Evolutionary conservation across 208 protist genomes (phyloP).

Genomic region (Tritrichomonas foetus): DNA sequence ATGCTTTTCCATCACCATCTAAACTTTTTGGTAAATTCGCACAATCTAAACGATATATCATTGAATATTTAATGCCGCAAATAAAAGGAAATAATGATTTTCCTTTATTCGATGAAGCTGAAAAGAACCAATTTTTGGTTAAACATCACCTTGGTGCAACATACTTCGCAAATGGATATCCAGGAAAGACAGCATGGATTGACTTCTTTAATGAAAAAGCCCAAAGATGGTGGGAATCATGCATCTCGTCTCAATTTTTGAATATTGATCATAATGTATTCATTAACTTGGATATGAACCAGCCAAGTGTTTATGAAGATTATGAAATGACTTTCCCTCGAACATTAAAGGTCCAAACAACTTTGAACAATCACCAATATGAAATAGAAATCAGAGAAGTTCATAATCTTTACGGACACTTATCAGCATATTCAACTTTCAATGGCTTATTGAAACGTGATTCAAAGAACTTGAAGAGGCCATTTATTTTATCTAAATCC

Average conservation of each 20-base stretch:
- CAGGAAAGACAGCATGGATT: conserved; percentile 74
- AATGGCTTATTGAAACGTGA: conserved; percentile 69
- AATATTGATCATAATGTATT: conserved; percentile 75
- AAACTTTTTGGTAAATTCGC: not conserved
- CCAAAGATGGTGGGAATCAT: conserved; percentile 52
- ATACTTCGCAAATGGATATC: conserved; percentile 92
- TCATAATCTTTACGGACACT: conserved; percentile 94
- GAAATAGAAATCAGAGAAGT: conserved; percentile 80
- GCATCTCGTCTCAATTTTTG: conserved; percentile 42
- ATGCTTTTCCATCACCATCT: not conserved
- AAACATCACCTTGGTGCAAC: conserved; percentile 51
- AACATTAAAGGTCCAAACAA: conserved; percentile 74
- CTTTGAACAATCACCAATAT: conserved; percentile 57
- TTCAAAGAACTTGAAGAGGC: conserved; percentile 61
- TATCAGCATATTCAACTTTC: conserved; percentile 58
- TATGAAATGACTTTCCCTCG: conserved; percentile 76
- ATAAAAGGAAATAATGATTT: not conserved
- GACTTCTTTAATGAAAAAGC: conserved; percentile 82
- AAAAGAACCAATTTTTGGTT: not conserved
- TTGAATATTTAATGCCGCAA: not conserved
- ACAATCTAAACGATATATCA: not conserved
- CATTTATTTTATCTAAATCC: conserved; percentile 91
- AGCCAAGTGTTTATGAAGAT: conserved; percentile 39
- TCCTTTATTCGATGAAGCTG: not conserved
- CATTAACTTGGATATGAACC: conserved; percentile 99